Conservation (phyloP, 2,329 filamentous ascomycete genomes). For the Tetracladium maxilliforme region DNA sequence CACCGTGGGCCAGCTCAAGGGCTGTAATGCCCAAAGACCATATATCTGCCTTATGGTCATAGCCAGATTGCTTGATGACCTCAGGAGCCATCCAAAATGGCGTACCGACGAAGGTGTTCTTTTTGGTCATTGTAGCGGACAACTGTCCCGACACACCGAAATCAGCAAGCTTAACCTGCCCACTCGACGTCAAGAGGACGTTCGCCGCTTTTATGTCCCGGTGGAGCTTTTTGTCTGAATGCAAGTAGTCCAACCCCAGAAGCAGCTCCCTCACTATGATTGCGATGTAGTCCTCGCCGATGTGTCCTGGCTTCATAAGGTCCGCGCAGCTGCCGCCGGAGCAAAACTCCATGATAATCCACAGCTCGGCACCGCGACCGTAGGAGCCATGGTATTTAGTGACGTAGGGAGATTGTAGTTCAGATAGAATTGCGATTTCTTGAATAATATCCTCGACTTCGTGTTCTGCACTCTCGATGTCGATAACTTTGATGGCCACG, state of each 20-base stretch:
- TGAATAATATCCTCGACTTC: constrained; percentile 97
- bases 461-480: constrained; percentile 92
- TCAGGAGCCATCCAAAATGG: constrained; percentile 97
- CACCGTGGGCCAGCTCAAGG: constrained; percentile 72
- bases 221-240: constrained; percentile 84
- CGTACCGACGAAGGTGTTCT: constrained; percentile 91
- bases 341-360: constrained; percentile 98
- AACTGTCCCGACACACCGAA: constrained; percentile 90
- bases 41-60: constrained; percentile 89
- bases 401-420: constrained; percentile 83
- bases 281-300: constrained; percentile 84
- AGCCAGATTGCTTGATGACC: constrained; percentile 89
- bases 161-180: constrained; percentile 86
- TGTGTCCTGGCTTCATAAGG: constrained; percentile 75
- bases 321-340: constrained; percentile 87
- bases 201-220: constrained; percentile 91
- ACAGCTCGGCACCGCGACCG: constrained; percentile 80
- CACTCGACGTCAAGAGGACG: constrained; percentile 68
- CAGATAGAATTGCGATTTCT: constrained; percentile 88
- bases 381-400: constrained; percentile 94
- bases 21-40: constrained; percentile 93
- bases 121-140: constrained; percentile 93
- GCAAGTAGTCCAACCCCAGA: constrained; percentile 75
- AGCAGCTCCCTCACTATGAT: constrained; percentile 81
- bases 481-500: constrained; percentile 94